A percentile compares a stretch with the other conserved stretches of the same genome.
These are phyloP conservation scores for Pseudognaphalium luteoalbum DNA, from an alignment of 129 eudicot genomes.

Conservation along the genomic window DNA sequence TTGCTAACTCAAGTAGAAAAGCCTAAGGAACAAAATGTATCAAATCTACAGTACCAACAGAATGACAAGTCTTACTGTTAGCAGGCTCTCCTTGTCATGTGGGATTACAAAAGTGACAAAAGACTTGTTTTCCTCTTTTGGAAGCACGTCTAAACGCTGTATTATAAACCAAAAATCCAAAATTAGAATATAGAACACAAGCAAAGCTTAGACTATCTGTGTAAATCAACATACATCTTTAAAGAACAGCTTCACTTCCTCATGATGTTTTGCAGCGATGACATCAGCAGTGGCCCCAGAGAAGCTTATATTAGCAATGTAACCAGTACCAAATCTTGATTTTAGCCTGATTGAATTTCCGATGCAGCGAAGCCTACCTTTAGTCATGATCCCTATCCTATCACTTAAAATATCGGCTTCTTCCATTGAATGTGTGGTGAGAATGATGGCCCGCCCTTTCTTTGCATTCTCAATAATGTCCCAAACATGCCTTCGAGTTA, in stretches of 20 bases:
- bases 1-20: neutral
- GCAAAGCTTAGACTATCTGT: constrained; percentile 8
- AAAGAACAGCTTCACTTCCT: constrained; percentile 72
- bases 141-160: constrained; percentile 75
- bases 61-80: constrained; percentile 53
- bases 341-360: constrained; percentile 92
- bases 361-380: constrained; percentile 90
- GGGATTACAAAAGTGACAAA: constrained; percentile 85
- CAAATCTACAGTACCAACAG: neutral
- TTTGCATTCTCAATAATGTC: constrained; percentile 92
- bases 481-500: constrained; percentile 94
- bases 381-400: constrained; percentile 93
- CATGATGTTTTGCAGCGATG: constrained; percentile 31
- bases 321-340: constrained; percentile 90
- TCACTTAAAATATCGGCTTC: constrained; percentile 96
- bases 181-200: neutral
- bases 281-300: constrained; percentile 34
- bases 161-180: constrained; percentile 18
- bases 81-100: constrained; percentile 70
- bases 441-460: constrained; percentile 77
- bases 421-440: constrained; percentile 99
- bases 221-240: constrained; percentile 51
- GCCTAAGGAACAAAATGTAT: neutral
- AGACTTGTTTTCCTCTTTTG: constrained; percentile 86
- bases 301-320: constrained; percentile 72